Evolutionary conservation across 2,329 filamentous ascomycete genomes (phyloP), one percentile per base, ranked within the genome.

Genomic region (Penicillium sp.): DNA sequence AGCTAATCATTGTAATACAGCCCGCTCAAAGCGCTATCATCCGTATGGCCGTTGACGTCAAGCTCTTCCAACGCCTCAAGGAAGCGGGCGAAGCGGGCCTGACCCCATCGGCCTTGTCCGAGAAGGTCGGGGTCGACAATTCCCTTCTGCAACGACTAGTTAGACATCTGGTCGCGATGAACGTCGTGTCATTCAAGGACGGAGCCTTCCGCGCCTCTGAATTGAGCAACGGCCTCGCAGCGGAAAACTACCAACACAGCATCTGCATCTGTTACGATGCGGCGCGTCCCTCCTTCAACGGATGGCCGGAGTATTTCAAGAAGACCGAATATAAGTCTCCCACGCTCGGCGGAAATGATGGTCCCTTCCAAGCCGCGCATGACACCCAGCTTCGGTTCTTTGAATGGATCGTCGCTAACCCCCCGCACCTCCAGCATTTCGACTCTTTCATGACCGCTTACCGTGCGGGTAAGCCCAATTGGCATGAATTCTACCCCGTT

Each of bases 131-230:
- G 2, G 60, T 70, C 3, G 56, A 71, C 41, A 34, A 51, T 4
- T 22, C 53, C 12, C 50, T 72, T 10, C 57, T 62, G 5, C 41
- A 63, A 57, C 65, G 71, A 12, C 62, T 67, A 6, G 55, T 66
- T n/a, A 67, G 65, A 42, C 71, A 73, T 39, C 63, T 73, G 1
- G 64, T 67, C 4, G 67, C 70, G 2, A 74, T 71, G 65, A 64
- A 72, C 38, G 38, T 72, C 3, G 49, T 72, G 25, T 55, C 55
- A 9, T 59, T 47, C 51, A 37, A 46, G 14, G 9, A 58, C 9
- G 57, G 60, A 9, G 61, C 41, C 1, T 71, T 70, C 45, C 46
- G 54, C 13, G 58, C 58, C 10, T 69, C 69, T 0, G 40, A 44
- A 0, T 46, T 72, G 5, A 70, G 66, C 43, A 58, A 71, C 30